These are phyloP conservation scores for Elsinoe batatas DNA, from an alignment of 2,329 filamentous ascomycete species.

Conservation along the genomic window DNA sequence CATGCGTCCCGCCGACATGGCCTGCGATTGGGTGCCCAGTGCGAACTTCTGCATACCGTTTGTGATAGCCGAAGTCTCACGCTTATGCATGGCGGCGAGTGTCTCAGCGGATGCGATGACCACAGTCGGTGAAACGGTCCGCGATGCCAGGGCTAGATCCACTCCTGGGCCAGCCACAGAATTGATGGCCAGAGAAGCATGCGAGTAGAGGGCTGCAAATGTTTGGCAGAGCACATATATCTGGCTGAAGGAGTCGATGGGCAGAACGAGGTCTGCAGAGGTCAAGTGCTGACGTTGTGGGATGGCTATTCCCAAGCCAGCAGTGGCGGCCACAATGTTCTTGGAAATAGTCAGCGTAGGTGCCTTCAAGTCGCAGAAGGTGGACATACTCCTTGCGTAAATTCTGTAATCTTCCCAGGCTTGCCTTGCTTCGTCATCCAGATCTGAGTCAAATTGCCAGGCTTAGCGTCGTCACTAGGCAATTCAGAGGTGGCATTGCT, in stretches of 20 bases:
- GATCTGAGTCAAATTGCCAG: slow-evolving; percentile 50
- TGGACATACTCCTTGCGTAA: slow-evolving; percentile 53
- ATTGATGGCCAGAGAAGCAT: slow-evolving; percentile 77
- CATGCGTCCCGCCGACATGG: slow-evolving; percentile 64
- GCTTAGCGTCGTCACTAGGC: slow-evolving; percentile 46
- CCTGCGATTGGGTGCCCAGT: slow-evolving; percentile 61
- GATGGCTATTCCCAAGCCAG: slow-evolving; percentile 65
- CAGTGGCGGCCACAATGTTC: slow-evolving; percentile 83
- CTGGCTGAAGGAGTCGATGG: slow-evolving; percentile 69
- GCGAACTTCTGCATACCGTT: slow-evolving; percentile 56
- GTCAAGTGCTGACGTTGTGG: slow-evolving; percentile 65
- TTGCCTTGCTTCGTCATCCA: slow-evolving; percentile 48
- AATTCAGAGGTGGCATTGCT: slow-evolving; percentile 50
- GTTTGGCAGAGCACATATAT: slow-evolving; percentile 72
- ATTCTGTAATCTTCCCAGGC: slow-evolving; percentile 61
- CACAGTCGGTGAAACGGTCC: slow-evolving; percentile 69
- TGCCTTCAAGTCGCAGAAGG: slow-evolving; percentile 1
- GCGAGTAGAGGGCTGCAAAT: slow-evolving; percentile 72
- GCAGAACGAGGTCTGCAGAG: slow-evolving; percentile 70
- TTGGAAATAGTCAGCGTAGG: slow-evolving; percentile 19
- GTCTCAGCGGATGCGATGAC: slow-evolving; percentile 68
- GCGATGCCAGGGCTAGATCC: slow-evolving; percentile 62
- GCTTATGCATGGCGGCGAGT: slow-evolving; percentile 58
- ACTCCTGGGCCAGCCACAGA: slow-evolving; percentile 68
- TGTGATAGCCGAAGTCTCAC: slow-evolving; percentile 42